A percentile compares a stretch with the other conserved stretches of the same genome.
These are phyloP conservation scores for Coemansia sp. DNA, from an alignment of 192 early-diverging fungal species.

Conservation along the genomic window DNA sequence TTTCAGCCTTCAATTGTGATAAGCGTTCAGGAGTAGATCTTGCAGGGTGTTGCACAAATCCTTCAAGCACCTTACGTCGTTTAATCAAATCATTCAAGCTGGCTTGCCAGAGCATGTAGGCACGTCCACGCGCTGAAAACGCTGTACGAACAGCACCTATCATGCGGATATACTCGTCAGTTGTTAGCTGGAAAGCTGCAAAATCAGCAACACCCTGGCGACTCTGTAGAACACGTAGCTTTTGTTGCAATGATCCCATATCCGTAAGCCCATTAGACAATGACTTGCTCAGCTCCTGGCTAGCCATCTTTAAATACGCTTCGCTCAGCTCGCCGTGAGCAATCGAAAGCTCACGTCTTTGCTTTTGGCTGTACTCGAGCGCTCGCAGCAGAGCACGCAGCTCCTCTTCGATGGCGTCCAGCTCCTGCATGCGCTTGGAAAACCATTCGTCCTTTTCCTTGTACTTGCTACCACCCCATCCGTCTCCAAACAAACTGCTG, in stretches of 20 bases:
- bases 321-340: conserved; percentile 78
- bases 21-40: conserved; percentile 34
- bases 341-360: conserved; percentile 64
- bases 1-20: conserved; percentile 42
- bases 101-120: conserved; percentile 65
- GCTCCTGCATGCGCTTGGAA: conserved; percentile 64
- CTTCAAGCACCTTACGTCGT: conserved; percentile 63
- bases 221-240: conserved; percentile 74
- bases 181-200: conserved; percentile 66
- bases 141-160: conserved; percentile 79
- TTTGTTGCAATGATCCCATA: conserved; percentile 76
- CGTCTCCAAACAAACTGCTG: conserved; percentile 64
- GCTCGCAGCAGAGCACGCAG: conserved; percentile 72
- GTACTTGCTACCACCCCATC: conserved; percentile 62
- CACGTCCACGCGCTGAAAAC: conserved; percentile 69
- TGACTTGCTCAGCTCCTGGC: conserved; percentile 64
- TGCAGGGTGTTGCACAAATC: conserved; percentile 48
- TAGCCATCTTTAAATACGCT: conserved; percentile 67
- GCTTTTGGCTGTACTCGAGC: conserved; percentile 72
- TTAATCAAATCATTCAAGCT: conserved; percentile 66
- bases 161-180: conserved; percentile 87
- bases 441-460: conserved; percentile 78
- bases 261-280: conserved; percentile 64
- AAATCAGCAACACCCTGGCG: conserved; percentile 76
- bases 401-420: conserved; percentile 75